Conservation (phyloP, 768 basidiomycete species). For the Pleurotus pulmonarius region DNA sequence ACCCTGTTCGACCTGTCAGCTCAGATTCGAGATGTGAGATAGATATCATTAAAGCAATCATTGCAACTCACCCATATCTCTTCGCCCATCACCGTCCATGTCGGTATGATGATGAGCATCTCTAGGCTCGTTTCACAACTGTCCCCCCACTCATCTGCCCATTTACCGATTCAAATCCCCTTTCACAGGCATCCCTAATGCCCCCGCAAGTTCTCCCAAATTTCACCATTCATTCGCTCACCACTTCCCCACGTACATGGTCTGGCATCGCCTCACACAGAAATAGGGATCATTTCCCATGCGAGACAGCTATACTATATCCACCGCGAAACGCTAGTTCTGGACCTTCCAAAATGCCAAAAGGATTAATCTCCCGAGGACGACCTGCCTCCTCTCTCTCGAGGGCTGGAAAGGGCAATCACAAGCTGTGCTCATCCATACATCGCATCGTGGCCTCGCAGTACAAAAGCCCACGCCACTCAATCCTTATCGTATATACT, state of each 20-base stretch:
- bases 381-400: not conserved
- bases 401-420: not conserved
- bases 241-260: not conserved
- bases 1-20: conserved; percentile 23
- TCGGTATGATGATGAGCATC: conserved; percentile 17
- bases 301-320: not conserved
- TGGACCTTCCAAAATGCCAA: not conserved
- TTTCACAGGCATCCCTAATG: no score
- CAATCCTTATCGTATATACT: not conserved
- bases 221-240: not conserved
- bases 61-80: conserved; percentile 13
- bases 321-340: not conserved
- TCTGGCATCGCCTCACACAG: not conserved
- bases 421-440: not conserved
- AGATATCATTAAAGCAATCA: conserved; percentile 13
- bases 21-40: conserved; percentile 25
- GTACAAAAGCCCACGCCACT: not conserved
- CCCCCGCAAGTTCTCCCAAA: no score
- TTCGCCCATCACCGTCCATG: conserved; percentile 24
- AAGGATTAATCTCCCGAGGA: not conserved
- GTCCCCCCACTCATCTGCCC: no score
- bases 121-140: not conserved
- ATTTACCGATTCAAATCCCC: no score
- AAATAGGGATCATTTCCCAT: not conserved
- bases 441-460: not conserved